Evolutionary conservation across 176 grass and related monocot species (phyloP), one percentile per base, ranked within the genome.

Genomic region (Hordeum marinum): DNA sequence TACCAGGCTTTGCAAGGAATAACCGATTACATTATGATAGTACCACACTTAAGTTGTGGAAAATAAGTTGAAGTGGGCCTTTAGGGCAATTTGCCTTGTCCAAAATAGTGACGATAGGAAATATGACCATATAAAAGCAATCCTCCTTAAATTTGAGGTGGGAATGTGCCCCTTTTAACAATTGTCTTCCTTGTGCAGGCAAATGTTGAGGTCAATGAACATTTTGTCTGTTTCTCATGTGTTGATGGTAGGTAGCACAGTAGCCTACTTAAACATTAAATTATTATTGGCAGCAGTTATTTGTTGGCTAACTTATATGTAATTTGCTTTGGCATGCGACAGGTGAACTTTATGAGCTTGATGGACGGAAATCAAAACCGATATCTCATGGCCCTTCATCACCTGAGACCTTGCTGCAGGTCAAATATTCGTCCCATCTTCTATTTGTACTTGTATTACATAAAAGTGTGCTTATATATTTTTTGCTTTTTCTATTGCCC

Each of bases 201-300:
- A 32, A 92, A 80, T 88, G 83, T 89, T 77, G 83, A 95, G 70
- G 96, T 98, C 20, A 82, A 92, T 29, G 91, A 96, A 72, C 96
- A 98, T 85, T 98, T 94, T 87, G 91, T 96, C 76, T 98, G 96
- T 84, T 98, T 96, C 84, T 94, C 96, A 35, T 98, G 93, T 89
- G 88, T 96, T 84, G 96, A 99, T 87, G 96, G 96, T 99, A 88
- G 11, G 89, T 89, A 29, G 11, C 11, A 31, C 15, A 21, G 60
- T 76, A 8, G 7, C 39, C 6, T 37, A 61, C 18, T 60, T 59
- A 63, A 72, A 85, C 29, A 34, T 8, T 25, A 65, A 52, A 55
- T 68, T n/a, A 57, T 79, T 71, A 52, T 55, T 67, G 68, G 10
- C 20, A 52, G 60, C 25, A 39, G 34, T 23, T 8, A 82, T 35